Evolutionary conservation across 2,329 filamentous ascomycete species (phyloP).

Genomic region (Bipolaris zeicola): DNA sequence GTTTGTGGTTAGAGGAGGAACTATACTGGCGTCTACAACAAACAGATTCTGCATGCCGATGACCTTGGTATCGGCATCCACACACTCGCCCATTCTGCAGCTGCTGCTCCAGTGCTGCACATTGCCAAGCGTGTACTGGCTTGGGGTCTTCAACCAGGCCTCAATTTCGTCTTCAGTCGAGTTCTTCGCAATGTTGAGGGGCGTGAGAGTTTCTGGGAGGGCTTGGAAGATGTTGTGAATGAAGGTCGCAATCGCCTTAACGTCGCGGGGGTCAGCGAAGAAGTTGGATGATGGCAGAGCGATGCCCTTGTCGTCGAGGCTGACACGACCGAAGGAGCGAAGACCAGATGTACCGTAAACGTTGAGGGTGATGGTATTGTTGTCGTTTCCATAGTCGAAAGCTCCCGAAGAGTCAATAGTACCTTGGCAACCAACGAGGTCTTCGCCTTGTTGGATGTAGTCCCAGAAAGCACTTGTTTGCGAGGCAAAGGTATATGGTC

Average conservation of each 20-base stretch:
- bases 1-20: slow-evolving; percentile 59
- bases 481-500: slow-evolving; percentile 60
- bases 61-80: slow-evolving; percentile 56
- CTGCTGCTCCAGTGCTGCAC: slow-evolving; percentile 62
- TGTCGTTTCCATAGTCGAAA: slow-evolving; percentile 44
- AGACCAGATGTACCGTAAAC: slow-evolving; percentile 63
- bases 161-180: slow-evolving; percentile 56
- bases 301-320: slow-evolving; percentile 53
- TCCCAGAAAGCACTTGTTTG: slow-evolving; percentile 62
- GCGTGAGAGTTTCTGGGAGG: slow-evolving; percentile 53
- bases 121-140: slow-evolving; percentile 55
- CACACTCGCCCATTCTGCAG: slow-evolving; percentile 58
- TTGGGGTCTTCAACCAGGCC: slow-evolving; percentile 57
- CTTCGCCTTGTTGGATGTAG: slow-evolving; percentile 52
- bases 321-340: slow-evolving; percentile 55
- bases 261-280: slow-evolving; percentile 57
- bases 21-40: slow-evolving; percentile 59
- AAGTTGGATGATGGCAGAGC: slow-evolving; percentile 51
- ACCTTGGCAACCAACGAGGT: slow-evolving; percentile 57
- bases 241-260: slow-evolving; percentile 56
- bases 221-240: slow-evolving; percentile 58
- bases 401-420: slow-evolving; percentile 59
- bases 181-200: slow-evolving; percentile 56
- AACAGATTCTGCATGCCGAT: slow-evolving; percentile 58
- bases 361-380: slow-evolving; percentile 61